Conservation (phyloP, 2,329 filamentous ascomycete genomes). For the Lojkania enalia region DNA sequence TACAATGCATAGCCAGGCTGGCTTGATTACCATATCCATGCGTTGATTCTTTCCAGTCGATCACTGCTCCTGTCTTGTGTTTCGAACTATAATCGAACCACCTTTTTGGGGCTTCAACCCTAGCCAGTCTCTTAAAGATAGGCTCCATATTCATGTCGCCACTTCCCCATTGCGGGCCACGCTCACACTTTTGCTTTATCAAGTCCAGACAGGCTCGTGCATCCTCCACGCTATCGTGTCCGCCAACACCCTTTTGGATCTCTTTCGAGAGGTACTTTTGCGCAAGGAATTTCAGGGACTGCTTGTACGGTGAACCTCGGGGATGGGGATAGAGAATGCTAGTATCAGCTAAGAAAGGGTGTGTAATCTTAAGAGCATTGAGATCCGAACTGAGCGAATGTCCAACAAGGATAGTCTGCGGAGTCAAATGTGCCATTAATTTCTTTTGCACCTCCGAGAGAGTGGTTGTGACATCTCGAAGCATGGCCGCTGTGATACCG, state of each 20-base stretch:
- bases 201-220: conserved; percentile 89
- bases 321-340: conserved; percentile 88
- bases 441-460: conserved; percentile 79
- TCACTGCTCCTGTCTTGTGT: conserved; percentile 68
- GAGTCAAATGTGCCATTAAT: conserved; percentile 71
- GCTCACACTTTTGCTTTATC: conserved; percentile 93
- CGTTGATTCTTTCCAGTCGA: conserved; percentile 87
- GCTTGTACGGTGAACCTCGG: conserved; percentile 85
- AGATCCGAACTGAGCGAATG: conserved; percentile 85
- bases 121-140: conserved; percentile 78
- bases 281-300: conserved; percentile 84
- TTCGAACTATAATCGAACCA: no score
- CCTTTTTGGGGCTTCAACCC: conserved; percentile 33
- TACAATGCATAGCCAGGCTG: conserved; percentile 59
- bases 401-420: conserved; percentile 73
- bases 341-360: conserved; percentile 93
- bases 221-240: conserved; percentile 93
- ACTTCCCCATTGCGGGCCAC: conserved; percentile 82
- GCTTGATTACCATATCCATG: conserved; percentile 62
- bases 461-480: conserved; percentile 80
- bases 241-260: conserved; percentile 79
- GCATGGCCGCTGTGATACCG: conserved; percentile 85
- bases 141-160: conserved; percentile 80
- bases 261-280: conserved; percentile 84
- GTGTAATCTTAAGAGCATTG: conserved; percentile 79